phyloP scores from a whole-genome alignment of 345 rosid genomes.

The Laguncularia racemosa region DNA sequence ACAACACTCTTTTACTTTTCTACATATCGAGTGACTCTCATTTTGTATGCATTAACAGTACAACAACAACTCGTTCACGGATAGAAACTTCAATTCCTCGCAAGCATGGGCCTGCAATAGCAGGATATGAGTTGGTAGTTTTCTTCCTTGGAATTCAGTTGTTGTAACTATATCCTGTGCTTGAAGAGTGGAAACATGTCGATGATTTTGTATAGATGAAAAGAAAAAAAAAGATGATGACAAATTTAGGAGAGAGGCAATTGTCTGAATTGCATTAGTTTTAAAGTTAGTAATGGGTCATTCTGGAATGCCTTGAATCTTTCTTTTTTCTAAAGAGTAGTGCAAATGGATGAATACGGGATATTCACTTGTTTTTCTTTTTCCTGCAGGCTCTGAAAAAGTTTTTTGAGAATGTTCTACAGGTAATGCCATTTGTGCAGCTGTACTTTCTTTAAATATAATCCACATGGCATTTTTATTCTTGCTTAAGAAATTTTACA shows the following conservation, averaged over 20 bases:
- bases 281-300: too few species aligned
- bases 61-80: slow-evolving; percentile 75
- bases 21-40: slow-evolving; percentile 2
- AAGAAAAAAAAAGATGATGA: too few species aligned
- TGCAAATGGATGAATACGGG: neutral
- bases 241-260: too few species aligned
- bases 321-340: neutral
- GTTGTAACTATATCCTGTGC: neutral
- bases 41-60: slow-evolving; percentile 29
- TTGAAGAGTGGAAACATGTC: neutral
- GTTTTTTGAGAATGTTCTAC: slow-evolving; percentile 83
- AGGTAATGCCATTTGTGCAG: slow-evolving; percentile 27
- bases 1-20: neutral
- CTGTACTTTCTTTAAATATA: neutral
- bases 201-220: neutral
- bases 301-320: neutral
- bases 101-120: slow-evolving; percentile 98
- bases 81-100: slow-evolving; percentile 94
- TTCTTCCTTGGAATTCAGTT: slow-evolving; percentile 1
- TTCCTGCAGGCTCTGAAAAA: slow-evolving; percentile 70
- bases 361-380: slow-evolving; percentile 7
- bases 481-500: neutral
- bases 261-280: too few species aligned
- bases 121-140: slow-evolving; percentile 76
- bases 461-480: neutral